These are phyloP conservation scores for Suaeda aralocaspica DNA, from an alignment of 148 eudicot species.

Conservation along the genomic window DNA sequence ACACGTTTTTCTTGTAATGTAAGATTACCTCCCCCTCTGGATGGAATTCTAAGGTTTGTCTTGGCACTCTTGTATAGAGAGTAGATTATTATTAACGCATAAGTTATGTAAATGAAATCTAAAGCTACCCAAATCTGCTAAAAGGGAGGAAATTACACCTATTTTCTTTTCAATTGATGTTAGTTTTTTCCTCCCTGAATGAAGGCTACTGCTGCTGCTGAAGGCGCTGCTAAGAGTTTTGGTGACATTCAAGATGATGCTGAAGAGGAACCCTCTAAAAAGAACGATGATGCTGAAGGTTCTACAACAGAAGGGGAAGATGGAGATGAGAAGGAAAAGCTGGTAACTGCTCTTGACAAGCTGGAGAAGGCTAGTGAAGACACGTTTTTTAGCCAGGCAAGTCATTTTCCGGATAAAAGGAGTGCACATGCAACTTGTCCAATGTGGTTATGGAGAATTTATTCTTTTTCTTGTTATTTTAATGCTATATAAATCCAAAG, in stretches of 20 bases:
- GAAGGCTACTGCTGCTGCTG: slow-evolving; percentile 88
- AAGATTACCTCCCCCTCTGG: neutral
- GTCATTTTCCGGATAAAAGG: slow-evolving; percentile 13
- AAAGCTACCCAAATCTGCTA: too few relatives aligned
- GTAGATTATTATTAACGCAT: too few relatives aligned
- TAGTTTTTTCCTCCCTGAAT: slow-evolving; percentile 17
- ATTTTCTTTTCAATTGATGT: neutral
- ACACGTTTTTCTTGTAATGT: too few relatives aligned
- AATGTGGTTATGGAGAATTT: neutral
- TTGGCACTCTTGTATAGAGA: neutral
- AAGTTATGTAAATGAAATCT: neutral
- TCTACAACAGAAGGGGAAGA: slow-evolving; percentile 38
- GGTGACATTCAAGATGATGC: slow-evolving; percentile 42
- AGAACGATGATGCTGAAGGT: slow-evolving; percentile 35
- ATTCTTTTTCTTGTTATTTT: neutral
- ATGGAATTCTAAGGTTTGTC: neutral
- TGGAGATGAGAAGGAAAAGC: slow-evolving; percentile 53
- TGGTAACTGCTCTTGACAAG: slow-evolving; percentile 67
- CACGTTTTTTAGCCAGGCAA: slow-evolving; percentile 80
- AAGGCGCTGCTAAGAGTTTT: slow-evolving; percentile 76
- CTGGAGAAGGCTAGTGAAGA: slow-evolving; percentile 87
- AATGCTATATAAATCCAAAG: neutral
- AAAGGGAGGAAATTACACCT: too few relatives aligned
- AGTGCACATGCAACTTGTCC: neutral
- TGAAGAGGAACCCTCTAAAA: slow-evolving; percentile 62